Evolutionary conservation across 75 land plant species (phyloP), one percentile per base, ranked within the genome.

Genomic region (Cupressus sempervirens): DNA sequence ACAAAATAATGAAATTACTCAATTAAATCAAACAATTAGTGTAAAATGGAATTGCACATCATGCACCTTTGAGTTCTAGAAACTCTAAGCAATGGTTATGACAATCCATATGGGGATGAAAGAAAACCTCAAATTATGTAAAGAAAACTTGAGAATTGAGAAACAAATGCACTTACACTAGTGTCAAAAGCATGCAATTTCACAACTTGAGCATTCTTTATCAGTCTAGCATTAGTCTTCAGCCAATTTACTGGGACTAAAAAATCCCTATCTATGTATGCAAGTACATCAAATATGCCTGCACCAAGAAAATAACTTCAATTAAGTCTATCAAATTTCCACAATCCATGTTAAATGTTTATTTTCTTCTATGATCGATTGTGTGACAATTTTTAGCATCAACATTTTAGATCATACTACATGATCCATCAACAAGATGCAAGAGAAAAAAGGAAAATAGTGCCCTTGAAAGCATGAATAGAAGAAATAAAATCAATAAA

Each of bases 171-270:
- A 29, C 76, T 70, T 85, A 94, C 99, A 98, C 92, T 94, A 30
- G 99, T 98, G 83, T 98, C 95, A 85, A 96, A 90, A 46, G 99
- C 93, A 75, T 95, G 91, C 83, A 98, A 87, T 52, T 98, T 98
- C 84, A 98, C 98, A 86, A 94, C 92, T 80, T 98, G 99, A 15
- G 99, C 92, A 70, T 96, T 96, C 40, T 89, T 84, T 41, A 98
- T 98, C 88, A 96, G 75, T 46, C 90, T 98, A 12, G 99, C 94
- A 89, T 98, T 98, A 83, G 98, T 98, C 81, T 98, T 98, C 43
- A 88, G 87, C 99, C 99, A 98, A 58, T 92, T 89, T 18, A 95
- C 87, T 16, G 99, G 99, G 1, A 91, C 99, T 14, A 89, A 89
- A 30, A 92, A 90, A 87, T 98, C 98, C 80, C 87, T 89, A 82